These are phyloP conservation scores for Xanthoceras sorbifolium DNA, from an alignment of 345 rosid genomes.

Conservation along the genomic window DNA sequence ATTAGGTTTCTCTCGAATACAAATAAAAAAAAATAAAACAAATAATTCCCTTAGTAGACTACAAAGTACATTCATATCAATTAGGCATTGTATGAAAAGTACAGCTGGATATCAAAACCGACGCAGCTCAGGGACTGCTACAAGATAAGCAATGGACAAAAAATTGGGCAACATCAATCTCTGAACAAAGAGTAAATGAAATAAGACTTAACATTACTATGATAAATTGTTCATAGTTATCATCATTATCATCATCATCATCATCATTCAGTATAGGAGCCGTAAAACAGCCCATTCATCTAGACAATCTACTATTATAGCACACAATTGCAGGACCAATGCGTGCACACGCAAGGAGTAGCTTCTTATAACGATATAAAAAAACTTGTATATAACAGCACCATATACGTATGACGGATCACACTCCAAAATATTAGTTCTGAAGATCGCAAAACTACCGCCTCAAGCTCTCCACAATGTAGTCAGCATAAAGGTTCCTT, in stretches of 20 bases:
- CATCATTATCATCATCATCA: slow-evolving; percentile 37
- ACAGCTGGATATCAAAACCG: neutral
- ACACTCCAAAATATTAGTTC: neutral
- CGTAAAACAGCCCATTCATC: slow-evolving; percentile 12
- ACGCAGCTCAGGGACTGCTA: neutral
- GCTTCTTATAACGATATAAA: slow-evolving; percentile 20
- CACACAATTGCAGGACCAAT: slow-evolving; percentile 15
- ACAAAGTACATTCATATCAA: neutral
- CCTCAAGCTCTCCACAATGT: slow-evolving; percentile 75
- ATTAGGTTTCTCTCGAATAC: neutral
- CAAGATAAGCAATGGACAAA: neutral
- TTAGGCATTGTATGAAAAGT: neutral
- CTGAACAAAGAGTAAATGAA: neutral
- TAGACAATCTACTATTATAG: slow-evolving; percentile 18
- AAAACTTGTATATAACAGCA: slow-evolving; percentile 15
- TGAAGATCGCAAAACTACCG: slow-evolving; percentile 33
- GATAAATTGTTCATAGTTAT: slow-evolving; percentile 24
- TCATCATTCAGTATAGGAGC: neutral
- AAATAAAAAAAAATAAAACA: neutral
- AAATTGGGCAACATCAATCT: neutral
- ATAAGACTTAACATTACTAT: slow-evolving; percentile 8
- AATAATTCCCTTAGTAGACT: neutral
- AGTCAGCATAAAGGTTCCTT: slow-evolving; percentile 93
- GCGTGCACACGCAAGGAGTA: neutral
- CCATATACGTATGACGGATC: neutral